These are phyloP conservation scores for Tetrapisispora phaffii DNA, from an alignment of 805 yeast genomes.

Conservation along the genomic window DNA sequence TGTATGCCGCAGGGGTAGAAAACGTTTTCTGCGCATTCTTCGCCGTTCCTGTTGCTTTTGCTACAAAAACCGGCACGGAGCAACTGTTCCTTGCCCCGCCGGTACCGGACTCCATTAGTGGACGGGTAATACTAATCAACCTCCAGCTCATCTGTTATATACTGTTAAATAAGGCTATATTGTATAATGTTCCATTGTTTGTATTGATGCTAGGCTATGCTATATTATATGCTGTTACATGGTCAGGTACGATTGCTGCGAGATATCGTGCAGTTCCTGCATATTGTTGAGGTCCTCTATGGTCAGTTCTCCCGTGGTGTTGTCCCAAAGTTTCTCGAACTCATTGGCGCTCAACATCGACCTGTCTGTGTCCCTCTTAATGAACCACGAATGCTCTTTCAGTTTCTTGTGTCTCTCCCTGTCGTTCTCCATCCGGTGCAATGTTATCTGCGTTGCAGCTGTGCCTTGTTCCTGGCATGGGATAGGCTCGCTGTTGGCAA, in stretches of 20 bases:
- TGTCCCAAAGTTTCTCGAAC: constrained; percentile 39
- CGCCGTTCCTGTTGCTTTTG: too few relatives aligned
- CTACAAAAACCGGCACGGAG: too few relatives aligned
- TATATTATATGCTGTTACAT: background rate
- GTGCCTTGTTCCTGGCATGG: background rate
- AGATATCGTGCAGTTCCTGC: constrained; percentile 46
- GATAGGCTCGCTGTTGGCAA: background rate
- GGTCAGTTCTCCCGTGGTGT: constrained; percentile 27
- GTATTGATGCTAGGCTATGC: background rate
- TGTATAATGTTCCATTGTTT: too few relatives aligned
- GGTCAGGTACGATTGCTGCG: constrained; percentile 38
- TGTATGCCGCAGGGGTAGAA: too few relatives aligned
- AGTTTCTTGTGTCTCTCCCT: constrained; percentile 81
- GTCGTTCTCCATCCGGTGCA: constrained; percentile 83
- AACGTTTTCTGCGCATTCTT: too few relatives aligned
- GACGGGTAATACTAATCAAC: too few relatives aligned
- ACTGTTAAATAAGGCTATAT: too few relatives aligned
- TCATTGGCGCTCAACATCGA: constrained; percentile 34
- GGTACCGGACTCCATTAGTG: too few relatives aligned
- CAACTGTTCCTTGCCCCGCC: too few relatives aligned
- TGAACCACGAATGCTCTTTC: constrained; percentile 62
- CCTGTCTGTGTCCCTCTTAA: background rate
- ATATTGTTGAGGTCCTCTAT: constrained; percentile 42
- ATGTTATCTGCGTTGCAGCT: constrained; percentile 25
- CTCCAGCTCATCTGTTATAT: too few relatives aligned